These are phyloP conservation scores for Globisporangium uncinulatum DNA, from an alignment of 352 stramenopile genomes.

Conservation along the genomic window DNA sequence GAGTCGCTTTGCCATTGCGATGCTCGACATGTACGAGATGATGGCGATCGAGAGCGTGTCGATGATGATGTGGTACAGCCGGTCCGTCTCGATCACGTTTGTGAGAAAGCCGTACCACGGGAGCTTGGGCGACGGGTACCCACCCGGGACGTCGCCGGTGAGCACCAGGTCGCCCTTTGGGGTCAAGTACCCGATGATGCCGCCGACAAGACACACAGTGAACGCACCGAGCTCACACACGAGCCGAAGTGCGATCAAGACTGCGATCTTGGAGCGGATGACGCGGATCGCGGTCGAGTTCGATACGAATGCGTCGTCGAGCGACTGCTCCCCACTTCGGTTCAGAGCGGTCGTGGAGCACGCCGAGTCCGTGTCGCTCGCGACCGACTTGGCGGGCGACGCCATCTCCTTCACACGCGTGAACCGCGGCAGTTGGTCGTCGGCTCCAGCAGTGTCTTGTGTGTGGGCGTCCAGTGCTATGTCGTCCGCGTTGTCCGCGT, in stretches of 20 bases:
- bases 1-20: conserved; percentile 85
- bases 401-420: conserved; percentile 30
- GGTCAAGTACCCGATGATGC: conserved; percentile 41
- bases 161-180: conserved; percentile 50
- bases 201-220: conserved; percentile 63
- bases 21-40: conserved; percentile 89
- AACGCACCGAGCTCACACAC: conserved; percentile 60
- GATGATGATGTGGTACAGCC: conserved; percentile 53
- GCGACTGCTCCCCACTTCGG: conserved; percentile 2
- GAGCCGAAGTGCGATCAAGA: conserved; percentile 33
- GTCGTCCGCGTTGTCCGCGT: conserved; percentile 3
- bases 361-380: conserved; percentile 33
- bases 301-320: conserved; percentile 20
- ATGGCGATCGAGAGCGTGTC: conserved; percentile 73
- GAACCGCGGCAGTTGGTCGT: conserved; percentile 1
- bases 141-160: conserved; percentile 62
- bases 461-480: background rate
- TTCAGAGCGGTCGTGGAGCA: conserved; percentile 48
- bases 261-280: conserved; percentile 37
- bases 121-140: conserved; percentile 46
- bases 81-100: conserved; percentile 38
- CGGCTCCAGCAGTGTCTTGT: background rate
- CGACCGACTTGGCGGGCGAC: conserved; percentile 41
- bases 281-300: conserved; percentile 34
- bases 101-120: conserved; percentile 48